phyloP scores from a whole-genome alignment of 805 yeast species.

The Saccharomycopsis schoenii region DNA sequence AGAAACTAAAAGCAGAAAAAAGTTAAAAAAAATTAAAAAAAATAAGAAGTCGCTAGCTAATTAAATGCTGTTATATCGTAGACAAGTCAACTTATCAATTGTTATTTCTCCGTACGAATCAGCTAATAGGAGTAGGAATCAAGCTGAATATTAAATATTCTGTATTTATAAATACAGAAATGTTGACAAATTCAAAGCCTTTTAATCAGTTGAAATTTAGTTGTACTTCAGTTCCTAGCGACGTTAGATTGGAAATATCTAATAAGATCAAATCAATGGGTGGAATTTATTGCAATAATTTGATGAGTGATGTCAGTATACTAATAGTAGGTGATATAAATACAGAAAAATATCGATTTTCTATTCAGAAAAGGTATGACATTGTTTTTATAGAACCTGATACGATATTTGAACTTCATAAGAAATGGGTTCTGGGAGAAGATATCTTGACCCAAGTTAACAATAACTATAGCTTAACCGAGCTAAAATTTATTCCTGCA shows the following conservation, averaged over 20 bases:
- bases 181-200: slow-evolving; percentile 10
- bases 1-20: too few species aligned
- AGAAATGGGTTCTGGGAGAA: slow-evolving; percentile 45
- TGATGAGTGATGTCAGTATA: slow-evolving; percentile 42
- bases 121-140: too few species aligned
- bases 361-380: slow-evolving; percentile 36
- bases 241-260: slow-evolving; percentile 23
- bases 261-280: slow-evolving; percentile 35
- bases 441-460: slow-evolving; percentile 27
- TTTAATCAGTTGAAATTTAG: slow-evolving; percentile 16
- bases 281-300: slow-evolving; percentile 35
- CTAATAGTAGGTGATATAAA: slow-evolving; percentile 43
- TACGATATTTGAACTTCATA: slow-evolving; percentile 35
- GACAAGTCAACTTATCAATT: too few species aligned
- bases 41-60: too few species aligned
- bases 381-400: slow-evolving; percentile 43
- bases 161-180: not conserved
- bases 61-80: too few species aligned
- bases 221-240: slow-evolving; percentile 18
- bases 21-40: too few species aligned
- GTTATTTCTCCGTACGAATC: too few species aligned
- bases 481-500: slow-evolving; percentile 11
- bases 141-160: not conserved
- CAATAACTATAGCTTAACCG: not conserved
- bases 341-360: slow-evolving; percentile 45